Evolutionary conservation across 202 grass and related monocot genomes (phyloP), one percentile per base, ranked within the genome.

Genomic region (Schoenoplectus tabernaemontani): DNA sequence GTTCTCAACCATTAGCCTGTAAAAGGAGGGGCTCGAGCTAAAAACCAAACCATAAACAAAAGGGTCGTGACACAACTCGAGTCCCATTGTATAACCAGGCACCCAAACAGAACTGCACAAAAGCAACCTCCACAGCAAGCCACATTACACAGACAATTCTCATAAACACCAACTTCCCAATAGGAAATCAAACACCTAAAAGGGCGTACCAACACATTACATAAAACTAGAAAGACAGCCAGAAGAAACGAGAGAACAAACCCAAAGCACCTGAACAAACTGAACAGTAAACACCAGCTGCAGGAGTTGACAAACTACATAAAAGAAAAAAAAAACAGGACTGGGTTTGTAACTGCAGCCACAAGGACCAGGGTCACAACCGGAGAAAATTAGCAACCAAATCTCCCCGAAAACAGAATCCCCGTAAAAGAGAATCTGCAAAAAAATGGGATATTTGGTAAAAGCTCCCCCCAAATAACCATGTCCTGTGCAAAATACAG

Each of bases 41-140:
- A 83, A 93, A 90, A 90, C 89, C 88, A n/a, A 90, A 88, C 96
- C 88, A 59, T 59, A 42, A 79, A 84, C 47, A 53, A 87, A 84
- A 76, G n/a, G 87, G 96, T 86, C 86, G 88, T 86, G 85, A 86
- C 89, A 86, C 39, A 57, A 82, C 86, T 90, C 80, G 81, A 90
- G 84, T 80, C 82, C 86, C 76, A 33, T 74, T 65, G 81, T 39
- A 82, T 47, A 81, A 78, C 24, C 82, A 89, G 96, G 91, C 90
- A 83, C 91, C 69, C 73, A 88, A 91, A 77, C n/a, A 74, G 84
- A 89, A 88, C 90, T 80, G 87, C 77, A 82, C 68, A 82, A 79
- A 81, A 67, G 89, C 95, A 85, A 92, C 86, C 62, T 60, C 36
- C 76, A 82, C 82, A 77, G 72, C 39, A 70, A 59, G 68, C 79